Conservation (phyloP, 2,329 filamentous ascomycete species). For the Talaromyces sp. region DNA sequence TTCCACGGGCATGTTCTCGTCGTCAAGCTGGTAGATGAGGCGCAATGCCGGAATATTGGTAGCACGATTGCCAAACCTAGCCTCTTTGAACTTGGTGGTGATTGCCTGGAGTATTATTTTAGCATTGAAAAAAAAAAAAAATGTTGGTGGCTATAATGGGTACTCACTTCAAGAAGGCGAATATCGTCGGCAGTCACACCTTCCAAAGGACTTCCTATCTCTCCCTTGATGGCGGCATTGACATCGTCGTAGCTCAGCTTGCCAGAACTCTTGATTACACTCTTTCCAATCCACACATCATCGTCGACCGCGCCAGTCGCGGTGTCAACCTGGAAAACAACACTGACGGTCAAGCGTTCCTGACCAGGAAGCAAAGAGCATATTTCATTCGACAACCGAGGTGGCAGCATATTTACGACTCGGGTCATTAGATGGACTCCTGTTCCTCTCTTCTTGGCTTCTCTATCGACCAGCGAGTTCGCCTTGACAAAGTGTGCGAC, state of each 20-base stretch:
- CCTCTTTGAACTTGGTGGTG: slow-evolving; percentile 85
- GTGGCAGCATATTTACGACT: slow-evolving; percentile 80
- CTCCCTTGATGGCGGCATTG: slow-evolving; percentile 72
- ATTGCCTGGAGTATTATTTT: slow-evolving; percentile 66
- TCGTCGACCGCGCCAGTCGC: slow-evolving; percentile 79
- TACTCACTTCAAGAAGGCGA: slow-evolving; percentile 21
- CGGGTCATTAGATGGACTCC: slow-evolving; percentile 93
- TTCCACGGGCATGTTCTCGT: slow-evolving; percentile 96
- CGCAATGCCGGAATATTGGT: slow-evolving; percentile 81
- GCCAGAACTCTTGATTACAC: slow-evolving; percentile 86
- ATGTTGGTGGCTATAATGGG: not conserved
- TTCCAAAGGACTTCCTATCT: slow-evolving; percentile 61
- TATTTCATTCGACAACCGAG: slow-evolving; percentile 79
- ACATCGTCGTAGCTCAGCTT: slow-evolving; percentile 84
- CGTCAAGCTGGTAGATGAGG: slow-evolving; percentile 88
- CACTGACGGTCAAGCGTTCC: slow-evolving; percentile 85
- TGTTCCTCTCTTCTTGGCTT: slow-evolving; percentile 96
- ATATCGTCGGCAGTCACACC: slow-evolving; percentile 72
- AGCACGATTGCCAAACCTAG: slow-evolving; percentile 75
- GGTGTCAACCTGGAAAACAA: slow-evolving; percentile 87
- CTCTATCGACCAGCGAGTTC: slow-evolving; percentile 91
- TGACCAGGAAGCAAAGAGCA: slow-evolving; percentile 85
- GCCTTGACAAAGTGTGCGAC: slow-evolving; percentile 95
- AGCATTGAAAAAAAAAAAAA: not conserved
- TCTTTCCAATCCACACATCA: slow-evolving; percentile 90